Base-by-base conservation (phyloP, 306 rosid species). In the Dalbergia cochinchinensis region DNA sequence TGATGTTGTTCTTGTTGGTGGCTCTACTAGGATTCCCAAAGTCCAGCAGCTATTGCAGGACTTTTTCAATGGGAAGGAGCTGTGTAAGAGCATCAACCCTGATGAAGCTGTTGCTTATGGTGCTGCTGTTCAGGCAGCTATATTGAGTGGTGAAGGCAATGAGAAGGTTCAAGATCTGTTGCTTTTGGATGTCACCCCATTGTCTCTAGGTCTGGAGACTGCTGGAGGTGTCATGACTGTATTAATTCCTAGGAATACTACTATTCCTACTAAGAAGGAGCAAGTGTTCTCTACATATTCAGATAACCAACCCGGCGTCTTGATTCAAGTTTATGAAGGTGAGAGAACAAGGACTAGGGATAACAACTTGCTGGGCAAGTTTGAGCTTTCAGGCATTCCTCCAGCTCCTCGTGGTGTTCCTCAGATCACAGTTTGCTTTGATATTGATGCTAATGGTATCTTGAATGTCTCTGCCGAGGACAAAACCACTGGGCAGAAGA, bases 161-260 rank as follows among this genome's bases (percentile, higher is more conserved):
- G 94, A 92, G 83, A 89, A 88, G 81, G 94, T 92, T 14, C 94
- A 92, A 77, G 93, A 90, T 62, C 72, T 92, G 50, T 86, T 90
- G 79, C 93, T 90, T 18, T 76, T 90, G 80, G 97, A 92, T 83
- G 94, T 90, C 57, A 92, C 90, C 6, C 97, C 93, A 5, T 55
- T 92, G 44, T 92, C 94, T 3, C 76, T 39, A 4, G 94, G 97
- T n/a, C 81, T 90, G 81, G 93, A 90, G 60, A 90, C 93, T 41
- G 92, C 88, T 2, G 97, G 97, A 71, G 94, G 94, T 64, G 93
- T 90, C 12, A 92, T 92, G 97, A 92, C 97, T 0, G 92, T 86
- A 0, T 73, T 92, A 61, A 90, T 92, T 35, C 97, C 94, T 4
- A 87, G 97, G 78, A 90, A 92, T 16, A 90, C 93, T 0, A 86